A percentile compares a stretch with the other conserved stretches of the same genome.
Conservation (phyloP, 1,139 yeast genomes). For the Debaryomyces subglobosus region DNA sequence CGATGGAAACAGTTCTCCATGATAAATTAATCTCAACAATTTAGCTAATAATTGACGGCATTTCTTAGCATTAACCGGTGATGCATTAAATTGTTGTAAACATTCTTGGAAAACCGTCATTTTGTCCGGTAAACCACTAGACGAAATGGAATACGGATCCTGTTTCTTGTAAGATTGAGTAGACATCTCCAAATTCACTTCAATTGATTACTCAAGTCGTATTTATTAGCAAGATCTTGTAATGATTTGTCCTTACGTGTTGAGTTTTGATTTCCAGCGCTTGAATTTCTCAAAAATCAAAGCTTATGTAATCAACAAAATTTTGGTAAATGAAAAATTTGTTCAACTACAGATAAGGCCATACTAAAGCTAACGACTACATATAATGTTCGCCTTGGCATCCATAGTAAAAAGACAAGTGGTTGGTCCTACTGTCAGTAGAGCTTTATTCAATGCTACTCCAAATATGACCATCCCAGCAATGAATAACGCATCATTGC, state of each 20-base stretch:
- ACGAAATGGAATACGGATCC: constrained; percentile 62
- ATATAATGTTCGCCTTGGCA: constrained; percentile 21
- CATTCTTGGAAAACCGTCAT: constrained; percentile 98
- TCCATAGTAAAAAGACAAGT: constrained; percentile 20
- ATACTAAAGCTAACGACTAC: background rate
- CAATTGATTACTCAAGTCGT: constrained; percentile 8
- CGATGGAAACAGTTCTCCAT: constrained; percentile 81
- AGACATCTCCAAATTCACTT: constrained; percentile 52
- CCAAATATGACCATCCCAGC: constrained; percentile 14
- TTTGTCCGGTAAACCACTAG: constrained; percentile 74
- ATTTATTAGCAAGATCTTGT: background rate
- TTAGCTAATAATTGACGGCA: constrained; percentile 80
- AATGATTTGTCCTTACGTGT: constrained; percentile 16
- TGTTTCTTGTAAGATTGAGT: constrained; percentile 80
- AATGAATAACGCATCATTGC: background rate
- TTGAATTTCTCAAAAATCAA: background rate
- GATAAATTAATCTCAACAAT: constrained; percentile 70
- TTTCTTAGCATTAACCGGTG: constrained; percentile 86
- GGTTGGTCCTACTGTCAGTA: constrained; percentile 17
- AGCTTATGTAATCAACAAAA: constrained; percentile 9
- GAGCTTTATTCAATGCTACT: constrained; percentile 20
- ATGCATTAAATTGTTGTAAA: constrained; percentile 86
- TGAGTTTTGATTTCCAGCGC: constrained; percentile 13
- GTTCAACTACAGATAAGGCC: background rate
- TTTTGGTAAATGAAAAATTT: constrained; percentile 5